phyloP scores from a whole-genome alignment of 805 yeast species.

The Hemisphaericaspora nanyangensis region DNA sequence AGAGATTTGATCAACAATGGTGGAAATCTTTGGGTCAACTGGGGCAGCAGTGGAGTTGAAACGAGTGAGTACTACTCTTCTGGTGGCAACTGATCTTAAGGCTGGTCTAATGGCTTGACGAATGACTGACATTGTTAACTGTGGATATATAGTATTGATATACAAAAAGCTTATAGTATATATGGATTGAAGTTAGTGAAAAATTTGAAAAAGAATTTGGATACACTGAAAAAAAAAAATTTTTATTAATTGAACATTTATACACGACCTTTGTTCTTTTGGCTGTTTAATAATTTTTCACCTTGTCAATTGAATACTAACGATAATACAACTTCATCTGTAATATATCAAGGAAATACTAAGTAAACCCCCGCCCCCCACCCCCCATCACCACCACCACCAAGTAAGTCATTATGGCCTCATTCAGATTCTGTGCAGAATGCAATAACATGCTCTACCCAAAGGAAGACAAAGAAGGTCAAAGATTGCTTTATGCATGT shows the following conservation, averaged over 20 bases:
- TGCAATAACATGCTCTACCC: slow-evolving; percentile 99
- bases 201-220: slow-evolving; percentile 1
- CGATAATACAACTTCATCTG: background rate
- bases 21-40: slow-evolving; percentile 82
- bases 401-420: slow-evolving; percentile 55
- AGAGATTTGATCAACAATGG: slow-evolving; percentile 88
- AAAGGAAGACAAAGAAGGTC: slow-evolving; percentile 81
- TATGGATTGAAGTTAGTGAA: background rate
- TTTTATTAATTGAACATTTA: background rate
- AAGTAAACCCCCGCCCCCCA: background rate
- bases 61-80: slow-evolving; percentile 34
- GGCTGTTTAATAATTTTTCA: too few species aligned
- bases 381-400: background rate
- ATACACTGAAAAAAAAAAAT: background rate
- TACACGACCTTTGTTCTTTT: slow-evolving; percentile 1
- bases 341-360: too few species aligned
- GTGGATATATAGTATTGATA: background rate
- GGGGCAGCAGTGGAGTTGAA: slow-evolving; percentile 51
- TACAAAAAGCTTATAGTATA: background rate
- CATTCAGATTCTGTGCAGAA: slow-evolving; percentile 93
- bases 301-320: too few species aligned
- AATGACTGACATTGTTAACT: slow-evolving; percentile 6
- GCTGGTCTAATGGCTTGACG: slow-evolving; percentile 39
- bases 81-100: slow-evolving; percentile 25
- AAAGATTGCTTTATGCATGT: slow-evolving; percentile 80